Evolutionary conservation across 257 asterid species (phyloP).

Genomic region (Scutellaria baicalensis): DNA sequence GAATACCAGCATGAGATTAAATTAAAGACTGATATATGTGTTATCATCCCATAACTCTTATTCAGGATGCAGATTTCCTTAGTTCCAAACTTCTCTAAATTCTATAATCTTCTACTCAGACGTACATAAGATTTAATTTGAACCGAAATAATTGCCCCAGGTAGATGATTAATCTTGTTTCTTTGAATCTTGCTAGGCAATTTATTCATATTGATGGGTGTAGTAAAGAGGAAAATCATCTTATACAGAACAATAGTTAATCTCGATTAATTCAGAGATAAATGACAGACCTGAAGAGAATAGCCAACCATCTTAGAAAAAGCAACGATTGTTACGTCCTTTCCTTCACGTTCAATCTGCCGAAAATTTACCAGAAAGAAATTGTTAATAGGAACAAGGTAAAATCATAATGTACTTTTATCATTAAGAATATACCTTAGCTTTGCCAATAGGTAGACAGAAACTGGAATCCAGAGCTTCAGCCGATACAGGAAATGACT

Average conservation of each 20-base stretch:
- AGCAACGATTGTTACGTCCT: conserved; percentile 72
- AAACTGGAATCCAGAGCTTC: conserved; percentile 81
- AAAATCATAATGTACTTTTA: neutral
- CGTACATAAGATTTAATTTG: neutral
- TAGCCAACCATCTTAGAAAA: conserved; percentile 93
- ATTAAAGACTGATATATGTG: neutral
- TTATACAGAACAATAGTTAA: conserved; percentile 1
- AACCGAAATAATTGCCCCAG: neutral
- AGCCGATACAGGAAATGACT: conserved; percentile 71
- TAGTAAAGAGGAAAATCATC: neutral
- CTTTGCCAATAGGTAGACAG: conserved; percentile 86
- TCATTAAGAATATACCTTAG: conserved; percentile 52
- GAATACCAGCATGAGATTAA: neutral
- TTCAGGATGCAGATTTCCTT: neutral
- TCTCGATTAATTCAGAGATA: conserved; percentile 9
- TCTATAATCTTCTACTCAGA: neutral
- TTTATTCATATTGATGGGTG: neutral
- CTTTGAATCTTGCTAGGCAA: neutral
- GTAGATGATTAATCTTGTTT: neutral
- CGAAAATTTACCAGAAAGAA: conserved; percentile 7
- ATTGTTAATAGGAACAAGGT: conserved; percentile 1
- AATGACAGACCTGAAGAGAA: conserved; percentile 63
- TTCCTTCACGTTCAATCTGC: conserved; percentile 79
- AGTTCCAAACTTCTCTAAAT: neutral
- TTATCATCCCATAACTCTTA: neutral